Conservation (phyloP, 345 rosid genomes). For the Eucalyptus cloeziana region DNA sequence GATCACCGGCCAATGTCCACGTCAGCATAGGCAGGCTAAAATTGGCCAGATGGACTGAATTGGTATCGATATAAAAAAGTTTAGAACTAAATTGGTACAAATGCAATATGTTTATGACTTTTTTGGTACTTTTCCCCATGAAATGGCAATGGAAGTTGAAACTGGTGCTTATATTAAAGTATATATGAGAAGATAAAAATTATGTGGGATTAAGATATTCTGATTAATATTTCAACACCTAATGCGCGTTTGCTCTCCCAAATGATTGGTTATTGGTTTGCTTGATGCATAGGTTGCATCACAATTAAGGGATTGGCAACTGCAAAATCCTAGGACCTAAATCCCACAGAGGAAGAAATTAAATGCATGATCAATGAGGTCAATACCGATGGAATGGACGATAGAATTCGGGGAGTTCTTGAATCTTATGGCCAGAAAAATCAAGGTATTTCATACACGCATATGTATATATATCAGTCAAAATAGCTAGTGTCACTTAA, state of each 20-base stretch:
- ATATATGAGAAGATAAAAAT: neutral
- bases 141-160: neutral
- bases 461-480: no score
- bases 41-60: no score
- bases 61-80: no score
- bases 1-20: no score
- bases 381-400: neutral
- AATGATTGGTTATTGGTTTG: neutral
- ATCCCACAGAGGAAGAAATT: slow-evolving; percentile 53
- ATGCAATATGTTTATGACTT: no score
- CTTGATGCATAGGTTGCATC: slow-evolving; percentile 29
- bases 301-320: slow-evolving; percentile 39
- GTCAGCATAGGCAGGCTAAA: no score
- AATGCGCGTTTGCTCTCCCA: neutral
- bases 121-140: no score
- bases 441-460: slow-evolving; percentile 20
- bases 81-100: no score
- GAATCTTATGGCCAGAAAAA: slow-evolving; percentile 56
- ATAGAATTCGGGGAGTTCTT: slow-evolving; percentile 27
- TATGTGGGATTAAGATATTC: neutral
- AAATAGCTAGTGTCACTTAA: neutral
- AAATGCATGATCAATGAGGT: slow-evolving; percentile 41
- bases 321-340: slow-evolving; percentile 28
- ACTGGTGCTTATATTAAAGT: neutral
- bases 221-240: neutral